These are phyloP conservation scores for Pinus tabuliformis DNA, from an alignment of 75 land plant species.

Conservation along the genomic window DNA sequence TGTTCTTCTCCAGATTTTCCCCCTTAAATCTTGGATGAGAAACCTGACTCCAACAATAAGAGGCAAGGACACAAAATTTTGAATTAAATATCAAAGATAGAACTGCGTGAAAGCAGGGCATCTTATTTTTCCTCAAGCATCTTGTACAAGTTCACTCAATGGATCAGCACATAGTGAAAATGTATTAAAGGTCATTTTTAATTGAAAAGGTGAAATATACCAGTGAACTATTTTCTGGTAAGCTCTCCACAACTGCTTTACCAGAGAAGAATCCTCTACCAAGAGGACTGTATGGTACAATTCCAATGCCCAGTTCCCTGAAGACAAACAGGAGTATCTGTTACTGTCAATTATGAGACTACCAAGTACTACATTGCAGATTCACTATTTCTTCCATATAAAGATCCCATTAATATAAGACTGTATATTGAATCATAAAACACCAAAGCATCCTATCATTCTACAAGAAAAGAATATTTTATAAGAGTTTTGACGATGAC, in stretches of 20 bases:
- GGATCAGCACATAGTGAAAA: not conserved
- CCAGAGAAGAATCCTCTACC: conserved; percentile 75
- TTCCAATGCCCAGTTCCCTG: conserved; percentile 74
- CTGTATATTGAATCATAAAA: too few species aligned
- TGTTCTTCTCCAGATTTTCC: conserved; percentile 47
- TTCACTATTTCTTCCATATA: too few species aligned
- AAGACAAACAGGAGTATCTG: not conserved
- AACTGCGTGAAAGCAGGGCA: too few species aligned
- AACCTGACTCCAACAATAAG: conserved; percentile 10
- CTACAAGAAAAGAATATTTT: too few species aligned
- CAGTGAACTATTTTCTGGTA: conserved; percentile 29
- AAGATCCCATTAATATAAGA: too few species aligned
- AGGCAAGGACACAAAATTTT: not conserved
- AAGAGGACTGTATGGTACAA: conserved; percentile 65
- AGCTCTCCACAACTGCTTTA: conserved; percentile 34
- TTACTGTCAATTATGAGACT: not conserved
- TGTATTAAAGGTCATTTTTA: not conserved
- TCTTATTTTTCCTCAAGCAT: not conserved
- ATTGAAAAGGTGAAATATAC: conserved; percentile 14
- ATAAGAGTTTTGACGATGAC: too few species aligned
- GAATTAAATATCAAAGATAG: not conserved
- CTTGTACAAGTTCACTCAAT: not conserved
- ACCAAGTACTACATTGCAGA: too few species aligned
- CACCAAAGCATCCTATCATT: too few species aligned
- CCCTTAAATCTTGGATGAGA: conserved; percentile 31